Evolutionary conservation across 169 alveolate species (phyloP), one percentile per base, ranked within the genome.

Genomic region (Plasmodium inui): DNA sequence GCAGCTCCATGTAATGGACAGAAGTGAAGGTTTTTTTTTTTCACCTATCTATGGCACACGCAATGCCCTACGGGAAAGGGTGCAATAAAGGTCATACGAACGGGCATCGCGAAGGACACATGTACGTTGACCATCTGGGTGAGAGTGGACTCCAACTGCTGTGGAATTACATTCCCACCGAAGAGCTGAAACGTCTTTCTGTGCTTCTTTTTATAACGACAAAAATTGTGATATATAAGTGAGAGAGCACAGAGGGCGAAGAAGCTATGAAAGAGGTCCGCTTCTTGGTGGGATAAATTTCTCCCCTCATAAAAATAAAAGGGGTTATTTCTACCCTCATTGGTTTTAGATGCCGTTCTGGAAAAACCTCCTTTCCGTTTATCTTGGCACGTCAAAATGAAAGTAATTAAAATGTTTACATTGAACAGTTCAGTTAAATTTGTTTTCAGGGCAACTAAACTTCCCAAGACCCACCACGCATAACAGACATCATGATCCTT

Each of bases 401-500:
- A 86, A 37, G 78, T 74, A 28, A 86, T 86, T 55, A 86, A 50
- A 22, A 86, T 86, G 22, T 86, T 74, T 26, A 86, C 71, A 86
- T 86, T 86, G 26, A 86, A 86, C 41, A 74, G 37, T 39, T 86
- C 28, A 7, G 82, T 78, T 34, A 86, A 37, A 74, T 74, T 74
- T 39, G 37, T 37, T 53, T 76, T 86, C 71, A 86, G 34, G 14
- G 86, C 30, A 28, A 78, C 81, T 46, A 96, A 82, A 44, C 97
- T 93, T 19, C 96, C 95, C 80, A 96, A 83, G 44, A 92, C 74
- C 97, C 97, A 96, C 95, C 95, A 96, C 28, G 96, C 82, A 88
- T 96, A 96, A 78, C 97, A 96, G 22, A 96, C 95, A 67, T 96
- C 97, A 67, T 93, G 94, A 8, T 94, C 70, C 72, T 96, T 96